These are phyloP conservation scores for Monilinia aucupariae DNA, from an alignment of 2,329 filamentous ascomycete species.

Conservation along the genomic window DNA sequence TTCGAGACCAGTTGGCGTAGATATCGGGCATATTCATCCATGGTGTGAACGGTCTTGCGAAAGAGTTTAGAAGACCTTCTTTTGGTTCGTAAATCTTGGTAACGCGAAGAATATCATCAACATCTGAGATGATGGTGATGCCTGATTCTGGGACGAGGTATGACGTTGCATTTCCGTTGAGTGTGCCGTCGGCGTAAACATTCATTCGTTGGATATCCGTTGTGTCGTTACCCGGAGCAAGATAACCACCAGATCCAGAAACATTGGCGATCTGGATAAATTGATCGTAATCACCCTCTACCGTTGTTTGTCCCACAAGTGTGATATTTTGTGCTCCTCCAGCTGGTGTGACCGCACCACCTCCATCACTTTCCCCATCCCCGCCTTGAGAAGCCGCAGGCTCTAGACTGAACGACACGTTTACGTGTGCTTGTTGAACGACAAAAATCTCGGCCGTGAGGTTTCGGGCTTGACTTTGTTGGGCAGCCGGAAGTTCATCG, in stretches of 20 bases:
- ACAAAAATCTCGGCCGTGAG: conserved; percentile 68
- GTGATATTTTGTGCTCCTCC: conserved; percentile 59
- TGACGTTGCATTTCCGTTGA: conserved; percentile 66
- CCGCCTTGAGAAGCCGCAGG: conserved; percentile 52
- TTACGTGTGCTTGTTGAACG: conserved; percentile 62
- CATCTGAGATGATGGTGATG: conserved; percentile 68
- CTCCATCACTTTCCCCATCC: conserved; percentile 43
- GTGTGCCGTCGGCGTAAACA: conserved; percentile 58
- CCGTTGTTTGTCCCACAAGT: conserved; percentile 61
- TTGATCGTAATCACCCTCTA: conserved; percentile 65
- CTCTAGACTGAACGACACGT: conserved; percentile 58
- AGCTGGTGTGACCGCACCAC: conserved; percentile 45
- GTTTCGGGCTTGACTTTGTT: conserved; percentile 66
- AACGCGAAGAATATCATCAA: conserved; percentile 74
- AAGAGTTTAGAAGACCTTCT: conserved; percentile 70
- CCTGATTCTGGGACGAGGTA: conserved; percentile 68
- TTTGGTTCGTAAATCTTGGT: conserved; percentile 75
- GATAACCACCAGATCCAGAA: conserved; percentile 45
- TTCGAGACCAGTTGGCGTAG: conserved; percentile 69
- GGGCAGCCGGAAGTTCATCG: conserved; percentile 49
- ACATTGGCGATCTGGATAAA: conserved; percentile 60
- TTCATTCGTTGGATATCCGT: conserved; percentile 61
- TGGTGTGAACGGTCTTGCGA: conserved; percentile 61
- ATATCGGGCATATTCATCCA: conserved; percentile 80
- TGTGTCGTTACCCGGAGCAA: conserved; percentile 61